Evolutionary conservation across 2,329 filamentous ascomycete species (phyloP), one percentile per base, ranked within the genome.

Genomic region (Xylariaceae sp.): DNA sequence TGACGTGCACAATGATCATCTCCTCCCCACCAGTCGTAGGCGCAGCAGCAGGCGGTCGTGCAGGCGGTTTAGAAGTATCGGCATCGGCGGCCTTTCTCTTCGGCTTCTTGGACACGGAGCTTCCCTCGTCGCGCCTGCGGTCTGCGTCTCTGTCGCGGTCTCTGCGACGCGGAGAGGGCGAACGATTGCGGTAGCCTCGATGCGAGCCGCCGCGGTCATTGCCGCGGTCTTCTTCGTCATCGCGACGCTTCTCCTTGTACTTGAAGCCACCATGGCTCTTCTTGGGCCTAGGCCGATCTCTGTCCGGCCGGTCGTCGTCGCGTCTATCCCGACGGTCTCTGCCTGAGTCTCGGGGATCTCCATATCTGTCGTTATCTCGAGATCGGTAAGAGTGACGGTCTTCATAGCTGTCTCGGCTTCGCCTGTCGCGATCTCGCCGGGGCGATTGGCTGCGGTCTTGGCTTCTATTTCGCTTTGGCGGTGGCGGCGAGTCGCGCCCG

Each of bases 1-100:
- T 97, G 59, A 97, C 82, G 57, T 91, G 81, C 15, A 97, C 90
- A 38, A 95, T 79, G 52, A 97, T 96, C 85, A 96, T 94, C 42
- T 89, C 84, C 59, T 94, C 85, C 4, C 72, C 67, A 51, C 54
- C 17, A 50, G 59, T 19, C 43, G 47, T 15, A 45, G 52, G 4
- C 39, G 53, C 22, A 49, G 44, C 31, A 51, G 63, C 43, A 35
- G 62, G 41, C n/a, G 55, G 48, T 32, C 54, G 53, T 2, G 48
- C 42, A 52, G 56, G 59, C 57, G 71, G 60, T 58, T 68, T 53
- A 45, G 48, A 54, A 37, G 54, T 58, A 45, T 57, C 48, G 47
- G 33, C 42, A 18, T 48, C 45, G 44, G 38, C 38, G 31, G 63
- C 56, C 35, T 63, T 55, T 44, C 54, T 56, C 37, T 64, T 64